Base-by-base conservation (phyloP, 805 yeast species). In the Lipomyces sp. region DNA sequence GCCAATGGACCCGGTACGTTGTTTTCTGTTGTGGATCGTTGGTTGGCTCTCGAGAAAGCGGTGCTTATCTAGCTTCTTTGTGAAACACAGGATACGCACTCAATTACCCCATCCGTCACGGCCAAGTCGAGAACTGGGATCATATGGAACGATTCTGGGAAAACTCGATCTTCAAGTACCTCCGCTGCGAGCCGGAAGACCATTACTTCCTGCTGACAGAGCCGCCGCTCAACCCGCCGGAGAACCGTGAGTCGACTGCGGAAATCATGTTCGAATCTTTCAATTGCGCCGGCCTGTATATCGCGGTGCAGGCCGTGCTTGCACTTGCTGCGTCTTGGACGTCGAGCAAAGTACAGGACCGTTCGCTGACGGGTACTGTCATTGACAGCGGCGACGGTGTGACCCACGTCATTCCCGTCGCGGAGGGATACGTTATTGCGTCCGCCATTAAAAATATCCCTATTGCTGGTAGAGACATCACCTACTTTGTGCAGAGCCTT, bases 71-170 rank as follows among this genome's bases (percentile, higher is more conserved):
- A 2, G 2, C 16, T 35, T 39, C 32, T 37, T 23, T 32, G 24
- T 7, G 5, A 18, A 13, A 10, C 10, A 22, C 22, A 57, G 76
- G 87, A 26, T 93, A 93, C 70, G 84, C 90, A 26, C 74, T 93
- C 52, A 80, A 82, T 57, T 93, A 93, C 65, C 98, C 98, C 18
- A 89, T 93, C 55, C 84, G 89, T 69, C 98, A 93, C 66, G 98
- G 98, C 23, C 98, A 93, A 74, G 85, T 93, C 57, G 98, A 93
- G 70, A 88, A 93, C 69, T 93, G 98, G 98, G 98, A 93, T 72
- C 97, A 93, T 67, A 93, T 93, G 98, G 98, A 93, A 70, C 79
- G 98, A 67, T 91, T 89, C 70, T 93, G 98, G 98, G 98, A 93
- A 66, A 86, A 86, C 64, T 87, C 96, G 41, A 90, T 93, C 65